Percentiles rank a stretch among this genome's conserved stretches.
Evolutionary conservation across 179 eudicot species (phyloP).

Genomic region (Actinidia arguta): DNA sequence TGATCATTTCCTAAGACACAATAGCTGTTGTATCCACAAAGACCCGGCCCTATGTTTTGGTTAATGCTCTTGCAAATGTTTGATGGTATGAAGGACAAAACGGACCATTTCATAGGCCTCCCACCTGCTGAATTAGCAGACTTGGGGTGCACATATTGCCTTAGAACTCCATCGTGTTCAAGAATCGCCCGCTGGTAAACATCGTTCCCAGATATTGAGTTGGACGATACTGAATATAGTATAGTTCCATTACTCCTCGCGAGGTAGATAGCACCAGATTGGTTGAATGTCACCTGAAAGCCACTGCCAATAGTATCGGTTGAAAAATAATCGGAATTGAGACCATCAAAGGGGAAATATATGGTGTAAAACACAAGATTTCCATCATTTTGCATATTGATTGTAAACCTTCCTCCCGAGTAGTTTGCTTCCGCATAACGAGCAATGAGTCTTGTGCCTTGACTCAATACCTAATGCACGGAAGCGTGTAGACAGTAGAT

Average conservation of each 20-base stretch:
- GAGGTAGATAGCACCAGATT: slow-evolving; percentile 11
- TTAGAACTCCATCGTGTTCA: slow-evolving; percentile 31
- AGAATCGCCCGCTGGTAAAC: slow-evolving; percentile 26
- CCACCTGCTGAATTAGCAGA: not conserved
- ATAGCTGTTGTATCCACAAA: slow-evolving; percentile 21
- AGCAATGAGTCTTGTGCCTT: slow-evolving; percentile 15
- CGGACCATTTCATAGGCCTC: not conserved
- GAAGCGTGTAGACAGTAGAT: slow-evolving; percentile 27
- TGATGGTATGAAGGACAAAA: not conserved
- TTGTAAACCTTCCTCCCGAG: slow-evolving; percentile 23
- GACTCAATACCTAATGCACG: slow-evolving; percentile 24
- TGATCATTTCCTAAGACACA: slow-evolving; percentile 12
- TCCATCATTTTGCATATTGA: slow-evolving; percentile 17
- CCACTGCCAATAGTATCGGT: slow-evolving; percentile 16
- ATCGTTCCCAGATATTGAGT: not conserved
- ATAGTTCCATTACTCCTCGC: slow-evolving; percentile 9
- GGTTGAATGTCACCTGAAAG: slow-evolving; percentile 21
- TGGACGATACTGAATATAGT: not conserved
- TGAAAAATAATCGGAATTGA: slow-evolving; percentile 8
- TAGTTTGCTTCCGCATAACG: slow-evolving; percentile 12
- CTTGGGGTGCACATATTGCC: slow-evolving; percentile 30
- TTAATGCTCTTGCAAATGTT: slow-evolving; percentile 22
- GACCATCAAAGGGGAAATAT: slow-evolving; percentile 1
- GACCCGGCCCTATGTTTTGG: slow-evolving; percentile 22
- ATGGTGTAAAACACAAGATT: slow-evolving; percentile 27